Evolutionary conservation across 345 rosid species (phyloP), one percentile per base, ranked within the genome.

Genomic region (Chamaenerion angustifolium): DNA sequence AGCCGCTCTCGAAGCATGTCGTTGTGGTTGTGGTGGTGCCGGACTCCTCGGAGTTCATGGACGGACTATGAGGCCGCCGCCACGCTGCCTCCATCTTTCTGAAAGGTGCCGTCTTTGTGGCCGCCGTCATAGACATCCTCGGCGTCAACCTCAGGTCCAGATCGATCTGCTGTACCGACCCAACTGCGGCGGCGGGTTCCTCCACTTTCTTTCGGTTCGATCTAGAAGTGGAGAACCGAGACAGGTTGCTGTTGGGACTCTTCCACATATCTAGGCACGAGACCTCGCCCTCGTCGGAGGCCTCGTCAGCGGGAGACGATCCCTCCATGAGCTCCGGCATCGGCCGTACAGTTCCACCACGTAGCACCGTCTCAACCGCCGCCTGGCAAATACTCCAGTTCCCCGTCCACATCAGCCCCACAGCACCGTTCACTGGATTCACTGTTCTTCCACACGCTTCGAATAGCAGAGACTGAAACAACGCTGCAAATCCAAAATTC

Each of bases 391-490:
- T 58, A 25, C 71, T 77, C 98, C 98, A 92, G 62, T 82, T 92
- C 0, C 89, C 95, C 0, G 93, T 82, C 95, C 93, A 81, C 12
- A 92, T 50, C 25, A 92, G 85, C 11, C 98, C 98, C 11, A 87
- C 95, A 17, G 89, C 96, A 16, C 98, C 98, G 62, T 86, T 83
- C 16, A 92, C 98, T 0, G 96, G 98, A 60, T 87, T 84, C 70
- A 86, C 98, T 0, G 96, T 84, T 63, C 96, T 72, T 40, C 98
- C 98, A 44, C 96, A 86, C 8, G 95, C 98, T 71, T 92, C 96
- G 52, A 78, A 83, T 9, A 92, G 58, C 67, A 87, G 49, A 11
- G 96, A 87, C 56, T 86, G 96, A 68, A 92, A 92, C 67, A 92
- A 56, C 56, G 85, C 98, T 92, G 76, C 42, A 41, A 9, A 12